Evolutionary conservation across 169 alveolate genomes (phyloP).

Genomic region (Perkinsus olseni): DNA sequence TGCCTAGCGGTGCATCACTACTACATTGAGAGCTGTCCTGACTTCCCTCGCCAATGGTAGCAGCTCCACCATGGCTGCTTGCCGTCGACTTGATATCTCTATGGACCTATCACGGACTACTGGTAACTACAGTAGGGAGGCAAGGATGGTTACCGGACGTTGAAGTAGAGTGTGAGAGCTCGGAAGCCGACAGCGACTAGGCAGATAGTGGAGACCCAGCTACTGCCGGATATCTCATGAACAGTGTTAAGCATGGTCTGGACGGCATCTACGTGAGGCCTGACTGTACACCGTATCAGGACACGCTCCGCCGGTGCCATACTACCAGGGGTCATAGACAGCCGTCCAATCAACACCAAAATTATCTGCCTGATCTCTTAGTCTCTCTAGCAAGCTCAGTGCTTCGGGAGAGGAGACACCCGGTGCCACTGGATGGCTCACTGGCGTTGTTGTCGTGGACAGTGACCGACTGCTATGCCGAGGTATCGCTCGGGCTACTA

Average conservation of each 20-base stretch:
- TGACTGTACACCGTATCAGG: background rate
- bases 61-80: background rate
- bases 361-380: background rate
- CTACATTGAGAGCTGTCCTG: background rate
- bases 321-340: background rate
- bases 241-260: background rate
- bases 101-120: background rate
- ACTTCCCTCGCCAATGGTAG: background rate
- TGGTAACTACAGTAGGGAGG: background rate
- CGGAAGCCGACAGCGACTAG: background rate
- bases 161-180: background rate
- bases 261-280: background rate
- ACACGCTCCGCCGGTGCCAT: background rate
- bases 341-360: background rate
- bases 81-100: background rate
- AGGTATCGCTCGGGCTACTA: background rate
- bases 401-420: background rate
- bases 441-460: background rate
- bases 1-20: background rate
- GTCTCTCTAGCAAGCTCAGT: background rate
- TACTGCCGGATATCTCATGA: background rate
- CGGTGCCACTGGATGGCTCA: background rate
- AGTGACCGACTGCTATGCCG: background rate
- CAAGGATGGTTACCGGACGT: background rate
- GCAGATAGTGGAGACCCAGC: background rate